Base-by-base conservation (phyloP, 129 eudicot genomes). In the Artemisia argyi region DNA sequence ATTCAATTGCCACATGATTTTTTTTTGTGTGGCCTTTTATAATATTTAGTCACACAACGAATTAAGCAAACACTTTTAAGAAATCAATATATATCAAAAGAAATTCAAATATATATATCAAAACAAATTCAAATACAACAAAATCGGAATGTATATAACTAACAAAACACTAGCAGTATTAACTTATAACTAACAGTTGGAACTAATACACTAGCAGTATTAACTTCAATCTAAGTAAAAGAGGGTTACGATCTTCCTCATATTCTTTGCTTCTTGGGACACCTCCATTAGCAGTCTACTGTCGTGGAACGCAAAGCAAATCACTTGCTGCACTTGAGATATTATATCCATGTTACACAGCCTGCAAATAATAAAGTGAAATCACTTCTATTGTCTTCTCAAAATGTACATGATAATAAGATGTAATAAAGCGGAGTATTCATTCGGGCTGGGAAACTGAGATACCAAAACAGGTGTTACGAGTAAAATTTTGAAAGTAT, bases 311-410 rank as follows among this genome's bases (percentile, higher is more conserved):
- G 98, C 98, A 63, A 94, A 94, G 59, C 98, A 94, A 46, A 94
- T 94, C 30, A 94, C 98, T 84, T 94, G 98, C 75, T 90, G 97
- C 65, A 94, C 98, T 61, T 90, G 91, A 17, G 96, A 87, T 59
- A 94, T 94, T 74, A 94, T 94, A 80, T 94, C 98, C 98, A 90
- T 90, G 87, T 94, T 94, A 78, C 98, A 94, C 64, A 94, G 68
- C 88, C 98, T 94, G 89, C 91, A 68, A 70, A 28, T 58, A 48
- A 30, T 69, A 66, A 75, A 57, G 9, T 5, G 66, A 24, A 19
- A 69, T 5, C 3, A 66, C n/a, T n/a, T n/a, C 78, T 3, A 66
- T 19, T 47, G 5, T 66, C 39, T 48, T 67, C 39, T 62, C 13
- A 20, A 66, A 17, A 22, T 39, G 32, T 12, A 16, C 19, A 11